Evolutionary conservation across 1,139 yeast species (phyloP).

Genomic region (Geotrichum bryndzae): DNA sequence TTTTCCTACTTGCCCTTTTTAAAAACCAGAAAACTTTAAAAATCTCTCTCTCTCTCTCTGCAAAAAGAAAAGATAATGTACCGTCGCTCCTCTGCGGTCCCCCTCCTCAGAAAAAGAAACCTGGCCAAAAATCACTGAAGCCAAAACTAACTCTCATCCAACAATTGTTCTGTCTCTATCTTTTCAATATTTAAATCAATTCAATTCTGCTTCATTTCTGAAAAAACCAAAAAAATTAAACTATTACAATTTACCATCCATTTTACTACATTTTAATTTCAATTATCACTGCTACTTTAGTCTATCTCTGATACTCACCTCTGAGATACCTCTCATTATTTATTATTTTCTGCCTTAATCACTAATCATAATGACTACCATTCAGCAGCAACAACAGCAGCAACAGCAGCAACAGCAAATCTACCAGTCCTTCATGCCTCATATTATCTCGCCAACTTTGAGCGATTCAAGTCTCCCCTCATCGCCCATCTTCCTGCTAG

Average conservation of each 20-base stretch:
- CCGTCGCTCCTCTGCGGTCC: no score
- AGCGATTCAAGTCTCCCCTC: not conserved
- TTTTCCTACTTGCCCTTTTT: no score
- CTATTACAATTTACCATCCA: no score
- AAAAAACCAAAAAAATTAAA: no score
- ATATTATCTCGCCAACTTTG: not conserved
- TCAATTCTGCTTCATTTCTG: not conserved
- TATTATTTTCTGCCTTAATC: not conserved
- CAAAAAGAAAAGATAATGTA: no score
- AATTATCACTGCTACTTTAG: not conserved
- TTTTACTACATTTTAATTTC: not conserved
- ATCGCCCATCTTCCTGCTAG: not conserved
- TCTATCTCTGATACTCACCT: not conserved
- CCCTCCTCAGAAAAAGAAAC: not conserved
- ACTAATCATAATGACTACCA: not conserved
- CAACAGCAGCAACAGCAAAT: no score
- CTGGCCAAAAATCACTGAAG: not conserved
- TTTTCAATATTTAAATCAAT: not conserved
- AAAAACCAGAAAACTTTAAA: no score
- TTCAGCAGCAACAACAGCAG: not conserved
- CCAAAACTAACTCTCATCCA: not conserved
- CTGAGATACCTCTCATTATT: not conserved
- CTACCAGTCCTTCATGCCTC: not conserved
- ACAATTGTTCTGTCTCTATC: not conserved
- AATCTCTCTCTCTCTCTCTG: no score